Conservation (phyloP, 495 filamentous ascomycete genomes). For the Xylaria venustula region DNA sequence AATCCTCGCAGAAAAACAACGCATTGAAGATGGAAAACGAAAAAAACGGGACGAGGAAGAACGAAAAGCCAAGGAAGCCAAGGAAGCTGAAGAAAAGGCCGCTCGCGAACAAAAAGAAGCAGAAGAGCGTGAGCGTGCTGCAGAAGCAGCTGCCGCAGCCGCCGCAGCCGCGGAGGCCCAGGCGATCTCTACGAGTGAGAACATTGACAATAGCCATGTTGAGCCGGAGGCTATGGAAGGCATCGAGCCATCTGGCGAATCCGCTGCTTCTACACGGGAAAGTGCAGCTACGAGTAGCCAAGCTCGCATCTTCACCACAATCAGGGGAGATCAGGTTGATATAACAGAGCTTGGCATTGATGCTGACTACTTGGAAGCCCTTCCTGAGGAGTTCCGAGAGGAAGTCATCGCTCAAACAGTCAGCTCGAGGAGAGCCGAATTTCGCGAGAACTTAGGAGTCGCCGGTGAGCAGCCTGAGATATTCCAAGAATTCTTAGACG, state of each 20-base stretch:
- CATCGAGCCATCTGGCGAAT: slow-evolving; percentile 59
- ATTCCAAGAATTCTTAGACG: slow-evolving; percentile 90
- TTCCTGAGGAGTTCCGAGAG: slow-evolving; percentile 92
- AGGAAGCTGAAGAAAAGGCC: slow-evolving; percentile 60
- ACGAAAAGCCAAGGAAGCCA: slow-evolving; percentile 53
- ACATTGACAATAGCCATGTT: slow-evolving; percentile 17
- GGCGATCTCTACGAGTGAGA: slow-evolving; percentile 15
- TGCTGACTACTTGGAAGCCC: slow-evolving; percentile 84
- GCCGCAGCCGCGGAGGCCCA: slow-evolving; percentile 35
- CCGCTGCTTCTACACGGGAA: slow-evolving; percentile 24
- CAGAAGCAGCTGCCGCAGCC: slow-evolving; percentile 39
- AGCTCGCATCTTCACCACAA: slow-evolving; percentile 69
- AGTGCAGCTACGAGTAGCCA: slow-evolving; percentile 30
- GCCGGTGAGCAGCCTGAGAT: slow-evolving; percentile 86
- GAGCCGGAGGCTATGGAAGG: slow-evolving; percentile 80
- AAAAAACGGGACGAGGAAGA: slow-evolving; percentile 55
- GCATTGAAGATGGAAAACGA: slow-evolving; percentile 67
- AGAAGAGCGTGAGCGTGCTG: slow-evolving; percentile 50
- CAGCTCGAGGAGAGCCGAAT: slow-evolving; percentile 76
- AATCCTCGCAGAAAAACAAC: slow-evolving; percentile 54
- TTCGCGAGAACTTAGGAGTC: slow-evolving; percentile 53
- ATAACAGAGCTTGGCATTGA: slow-evolving; percentile 95
- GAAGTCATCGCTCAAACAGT: slow-evolving; percentile 90
- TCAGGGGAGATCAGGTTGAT: slow-evolving; percentile 81
- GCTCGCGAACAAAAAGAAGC: slow-evolving; percentile 54